Conservation (phyloP, 2,329 filamentous ascomycete genomes). For the Bipolaris cookei region DNA sequence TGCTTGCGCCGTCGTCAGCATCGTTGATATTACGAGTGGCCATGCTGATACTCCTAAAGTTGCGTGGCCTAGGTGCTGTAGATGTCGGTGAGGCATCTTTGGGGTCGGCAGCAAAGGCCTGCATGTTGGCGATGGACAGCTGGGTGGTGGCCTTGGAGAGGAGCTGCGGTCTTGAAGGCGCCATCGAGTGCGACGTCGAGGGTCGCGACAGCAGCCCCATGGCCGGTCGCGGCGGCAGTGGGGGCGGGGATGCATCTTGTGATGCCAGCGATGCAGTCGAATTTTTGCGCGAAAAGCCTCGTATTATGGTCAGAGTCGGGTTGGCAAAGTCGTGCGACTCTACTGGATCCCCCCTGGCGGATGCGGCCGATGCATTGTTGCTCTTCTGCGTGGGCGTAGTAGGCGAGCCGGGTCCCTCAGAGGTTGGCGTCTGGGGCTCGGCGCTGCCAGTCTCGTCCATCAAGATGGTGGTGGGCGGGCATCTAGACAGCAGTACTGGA, state of each 20-base stretch:
- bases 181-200: slow-evolving; percentile 51
- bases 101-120: slow-evolving; percentile 68
- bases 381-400: slow-evolving; percentile 50
- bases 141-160: slow-evolving; percentile 80
- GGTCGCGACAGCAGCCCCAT: slow-evolving; percentile 43
- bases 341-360: slow-evolving; percentile 22
- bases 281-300: slow-evolving; percentile 32
- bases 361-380: slow-evolving; percentile 28
- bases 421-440: slow-evolving; percentile 30
- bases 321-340: slow-evolving; percentile 44
- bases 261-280: slow-evolving; percentile 39
- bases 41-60: slow-evolving; percentile 47
- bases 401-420: slow-evolving; percentile 21
- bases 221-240: slow-evolving; percentile 62
- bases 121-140: slow-evolving; percentile 77
- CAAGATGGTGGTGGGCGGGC: slow-evolving; percentile 22
- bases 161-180: slow-evolving; percentile 52
- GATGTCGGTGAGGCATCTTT: slow-evolving; percentile 37
- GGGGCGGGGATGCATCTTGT: slow-evolving; percentile 59
- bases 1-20: slow-evolving; percentile 68
- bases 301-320: slow-evolving; percentile 44
- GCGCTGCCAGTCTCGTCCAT: slow-evolving; percentile 41
- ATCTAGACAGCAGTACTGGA: slow-evolving; percentile 22
- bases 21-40: slow-evolving; percentile 59
- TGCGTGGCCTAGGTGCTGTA: slow-evolving; percentile 48